Conservation (phyloP, 2,329 filamentous ascomycete species). For the Botrytis sinoallii region DNA sequence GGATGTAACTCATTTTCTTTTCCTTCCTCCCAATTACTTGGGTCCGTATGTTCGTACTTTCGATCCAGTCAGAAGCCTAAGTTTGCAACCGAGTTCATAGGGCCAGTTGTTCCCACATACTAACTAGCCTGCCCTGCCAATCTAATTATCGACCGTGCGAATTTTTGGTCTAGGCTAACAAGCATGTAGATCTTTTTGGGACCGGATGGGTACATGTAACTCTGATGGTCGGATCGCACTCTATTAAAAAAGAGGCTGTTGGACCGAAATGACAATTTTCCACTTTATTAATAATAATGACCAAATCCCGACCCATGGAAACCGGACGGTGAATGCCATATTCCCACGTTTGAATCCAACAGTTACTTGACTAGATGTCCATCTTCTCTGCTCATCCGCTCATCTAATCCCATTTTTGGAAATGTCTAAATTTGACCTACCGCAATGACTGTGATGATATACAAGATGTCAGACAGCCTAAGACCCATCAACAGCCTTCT, state of each 20-base stretch:
- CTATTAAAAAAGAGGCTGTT: neutral
- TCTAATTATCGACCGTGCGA: slow-evolving; percentile 12
- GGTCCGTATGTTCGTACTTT: slow-evolving; percentile 6
- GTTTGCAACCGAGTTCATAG: slow-evolving; percentile 15
- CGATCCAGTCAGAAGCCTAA: slow-evolving; percentile 8
- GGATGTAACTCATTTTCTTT: neutral
- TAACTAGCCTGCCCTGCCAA: slow-evolving; percentile 1
- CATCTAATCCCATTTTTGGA: slow-evolving; percentile 1
- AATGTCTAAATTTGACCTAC: slow-evolving; percentile 7
- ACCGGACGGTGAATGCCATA: neutral
- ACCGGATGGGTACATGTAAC: slow-evolving; percentile 1
- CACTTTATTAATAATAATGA: slow-evolving; percentile 3
- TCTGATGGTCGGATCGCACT: slow-evolving; percentile 9
- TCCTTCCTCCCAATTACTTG: slow-evolving; percentile 7
- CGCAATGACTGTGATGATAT: neutral
- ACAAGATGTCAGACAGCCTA: neutral
- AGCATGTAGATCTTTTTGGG: slow-evolving; percentile 6
- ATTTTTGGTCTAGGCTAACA: neutral
- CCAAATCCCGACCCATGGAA: neutral
- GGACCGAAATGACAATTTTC: slow-evolving; percentile 1
- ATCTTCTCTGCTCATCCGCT: neutral
- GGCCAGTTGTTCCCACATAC: slow-evolving; percentile 13
- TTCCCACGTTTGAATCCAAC: neutral
- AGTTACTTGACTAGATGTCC: neutral
- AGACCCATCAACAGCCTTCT: neutral